Evolutionary conservation across 768 basidiomycete genomes (phyloP).

Genomic region (Leccinum aurantiacum): DNA sequence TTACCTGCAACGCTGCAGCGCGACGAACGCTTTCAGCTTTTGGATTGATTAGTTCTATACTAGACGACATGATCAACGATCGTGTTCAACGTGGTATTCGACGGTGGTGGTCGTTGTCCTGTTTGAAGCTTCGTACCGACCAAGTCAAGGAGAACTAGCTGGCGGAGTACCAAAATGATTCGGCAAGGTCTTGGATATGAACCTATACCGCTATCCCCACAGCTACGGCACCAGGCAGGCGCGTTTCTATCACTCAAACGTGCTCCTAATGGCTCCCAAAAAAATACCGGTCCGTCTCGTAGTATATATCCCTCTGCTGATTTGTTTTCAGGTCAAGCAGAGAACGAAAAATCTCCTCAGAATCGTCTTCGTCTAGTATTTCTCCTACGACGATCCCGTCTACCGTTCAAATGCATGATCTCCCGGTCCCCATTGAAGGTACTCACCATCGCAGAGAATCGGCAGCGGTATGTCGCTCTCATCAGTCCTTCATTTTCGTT

Average conservation of each 20-base stretch:
- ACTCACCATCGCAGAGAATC: slow-evolving; percentile 22
- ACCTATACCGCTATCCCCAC: slow-evolving; percentile 27
- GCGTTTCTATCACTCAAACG: slow-evolving; percentile 33
- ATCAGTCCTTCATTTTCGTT: slow-evolving; percentile 8
- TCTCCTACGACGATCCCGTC: slow-evolving; percentile 15
- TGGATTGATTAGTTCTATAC: slow-evolving; percentile 94
- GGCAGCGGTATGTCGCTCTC: slow-evolving; percentile 19
- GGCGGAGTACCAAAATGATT: slow-evolving; percentile 34
- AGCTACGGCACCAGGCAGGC: slow-evolving; percentile 35
- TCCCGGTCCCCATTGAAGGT: slow-evolving; percentile 4
- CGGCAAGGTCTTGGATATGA: slow-evolving; percentile 30
- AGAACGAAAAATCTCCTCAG: slow-evolving; percentile 13
- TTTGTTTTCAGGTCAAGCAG: slow-evolving; percentile 15
- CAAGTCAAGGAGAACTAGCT: not conserved
- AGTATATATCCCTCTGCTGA: slow-evolving; percentile 27
- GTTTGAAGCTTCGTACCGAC: slow-evolving; percentile 4
- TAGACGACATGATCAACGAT: slow-evolving; percentile 55
- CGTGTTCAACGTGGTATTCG: slow-evolving; percentile 22
- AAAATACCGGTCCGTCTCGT: slow-evolving; percentile 22
- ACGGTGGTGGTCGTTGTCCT: slow-evolving; percentile 17
- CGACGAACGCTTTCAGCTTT: slow-evolving; percentile 92
- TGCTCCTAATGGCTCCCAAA: slow-evolving; percentile 20
- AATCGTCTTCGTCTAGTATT: slow-evolving; percentile 3
- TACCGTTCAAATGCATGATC: slow-evolving; percentile 16
- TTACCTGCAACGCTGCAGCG: slow-evolving; percentile 88